Base-by-base conservation (phyloP, 352 stramenopile genomes). In the Phytophthora aleatoria region DNA sequence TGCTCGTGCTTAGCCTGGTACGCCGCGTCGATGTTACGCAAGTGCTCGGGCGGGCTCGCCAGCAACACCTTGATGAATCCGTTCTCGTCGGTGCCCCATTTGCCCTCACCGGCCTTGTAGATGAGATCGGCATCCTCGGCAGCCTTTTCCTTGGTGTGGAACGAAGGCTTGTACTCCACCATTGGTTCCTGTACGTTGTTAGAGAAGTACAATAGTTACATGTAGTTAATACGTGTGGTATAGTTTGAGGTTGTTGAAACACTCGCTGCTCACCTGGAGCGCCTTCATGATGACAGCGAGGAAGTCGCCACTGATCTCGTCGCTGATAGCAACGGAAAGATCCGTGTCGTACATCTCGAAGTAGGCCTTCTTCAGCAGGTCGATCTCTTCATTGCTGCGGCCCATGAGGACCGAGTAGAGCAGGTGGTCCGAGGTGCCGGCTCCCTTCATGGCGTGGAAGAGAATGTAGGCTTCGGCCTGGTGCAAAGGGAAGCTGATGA, bases 81-180 rank as follows among this genome's bases (percentile, higher is more conserved):
- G 11, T 81, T 76, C 50, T 88, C 82, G 61, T 94, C 83, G 42
- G 83, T 94, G 52, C 83, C 83, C 79, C 80, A 91, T 65, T 91
- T 90, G 61, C 81, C 85, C 54, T 94, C 80, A 39, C 85, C 85
- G 4, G 85, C 79, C 26, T 90, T 90, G 73, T 91, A 94, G 33
- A 94, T 64, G 12, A 71, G 53, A 15, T 92, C 76, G 12, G 77
- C 81, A 44, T 92, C 74, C 36, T 85, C 74, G 27, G 77, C 76
- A 20, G 83, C 85, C 69, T 91, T 91, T 28, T 77, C 71, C 27
- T 73, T 64, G 11, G 81, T 91, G 74, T 93, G 83, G 66, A 91
- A 77, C 28, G 71, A 68, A 27, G 63, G 24, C 35, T 79, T 73
- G 53, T 74, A 85, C 4, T 79, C 71, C 12, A 79, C 57, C 72